Conservation (phyloP, 2,329 filamentous ascomycete genomes). For the Epichloe typhina region DNA sequence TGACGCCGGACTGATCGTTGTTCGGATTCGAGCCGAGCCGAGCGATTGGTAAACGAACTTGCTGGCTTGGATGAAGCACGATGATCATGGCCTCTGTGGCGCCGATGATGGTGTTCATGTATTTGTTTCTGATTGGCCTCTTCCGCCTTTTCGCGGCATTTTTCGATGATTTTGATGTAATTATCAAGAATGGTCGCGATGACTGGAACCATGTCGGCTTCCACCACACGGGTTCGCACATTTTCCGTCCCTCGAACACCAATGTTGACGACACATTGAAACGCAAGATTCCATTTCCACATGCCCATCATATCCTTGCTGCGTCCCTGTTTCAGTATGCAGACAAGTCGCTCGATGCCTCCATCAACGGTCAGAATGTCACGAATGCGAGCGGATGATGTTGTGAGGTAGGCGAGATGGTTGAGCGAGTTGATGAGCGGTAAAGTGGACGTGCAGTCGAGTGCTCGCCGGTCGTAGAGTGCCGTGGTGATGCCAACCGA, state of each 20-base stretch:
- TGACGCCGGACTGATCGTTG: slow-evolving; percentile 58
- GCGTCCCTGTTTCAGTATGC: slow-evolving; percentile 92
- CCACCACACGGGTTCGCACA: slow-evolving; percentile 87
- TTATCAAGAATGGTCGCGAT: slow-evolving; percentile 97
- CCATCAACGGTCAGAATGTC: slow-evolving; percentile 98
- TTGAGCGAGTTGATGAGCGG: slow-evolving; percentile 98
- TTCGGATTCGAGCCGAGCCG: slow-evolving; percentile 41
- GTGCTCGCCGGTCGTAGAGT: slow-evolving; percentile 89
- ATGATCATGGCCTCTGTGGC: slow-evolving; percentile 36
- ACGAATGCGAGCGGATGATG: slow-evolving; percentile 89
- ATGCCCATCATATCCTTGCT: slow-evolving; percentile 99
- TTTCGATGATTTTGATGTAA: slow-evolving; percentile 93
- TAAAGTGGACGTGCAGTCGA: slow-evolving; percentile 88
- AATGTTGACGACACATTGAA: slow-evolving; percentile 98
- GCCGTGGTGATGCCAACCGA: slow-evolving; percentile 97
- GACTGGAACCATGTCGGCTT: slow-evolving; percentile 97
- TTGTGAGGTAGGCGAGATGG: slow-evolving; percentile 95
- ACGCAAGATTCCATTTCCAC: slow-evolving; percentile 99
- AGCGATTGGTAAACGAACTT: slow-evolving; percentile 39
- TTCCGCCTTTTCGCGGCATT: slow-evolving; percentile 75
- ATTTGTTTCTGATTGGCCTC: slow-evolving; percentile 62
- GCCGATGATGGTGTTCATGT: slow-evolving; percentile 35
- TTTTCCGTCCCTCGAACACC: slow-evolving; percentile 84
- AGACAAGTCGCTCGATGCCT: slow-evolving; percentile 89
- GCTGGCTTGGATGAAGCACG: slow-evolving; percentile 33